Evolutionary conservation across 1,284 basidiomycete species (phyloP).

Genomic region (Microbotryomycetes sp.): DNA sequence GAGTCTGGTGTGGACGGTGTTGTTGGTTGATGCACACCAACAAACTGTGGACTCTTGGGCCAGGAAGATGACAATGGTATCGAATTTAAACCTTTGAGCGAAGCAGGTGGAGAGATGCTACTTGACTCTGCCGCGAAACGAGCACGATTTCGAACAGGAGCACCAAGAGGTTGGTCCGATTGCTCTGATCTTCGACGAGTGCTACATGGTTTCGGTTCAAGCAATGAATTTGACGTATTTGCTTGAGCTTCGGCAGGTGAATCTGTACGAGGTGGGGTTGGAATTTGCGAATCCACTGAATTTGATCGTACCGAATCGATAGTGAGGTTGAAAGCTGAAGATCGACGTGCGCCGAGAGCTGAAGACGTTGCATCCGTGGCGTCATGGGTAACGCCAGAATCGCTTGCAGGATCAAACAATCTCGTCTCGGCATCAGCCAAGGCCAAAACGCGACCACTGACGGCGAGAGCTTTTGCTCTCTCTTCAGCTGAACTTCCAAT

Average conservation of each 20-base stretch:
- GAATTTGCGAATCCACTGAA: not conserved
- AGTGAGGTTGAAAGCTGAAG: not conserved
- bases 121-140: not conserved
- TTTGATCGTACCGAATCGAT: not conserved
- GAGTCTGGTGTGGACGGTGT: not conserved
- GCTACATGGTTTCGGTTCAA: not conserved
- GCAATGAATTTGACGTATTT: not conserved
- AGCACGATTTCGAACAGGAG: not conserved
- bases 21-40: not conserved
- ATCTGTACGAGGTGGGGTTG: not conserved
- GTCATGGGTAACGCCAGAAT: not conserved
- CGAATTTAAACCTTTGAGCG: too few relatives aligned
- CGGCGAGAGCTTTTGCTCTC: slow-evolving; percentile 6
- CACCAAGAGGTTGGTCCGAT: not conserved
- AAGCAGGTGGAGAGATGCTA: not conserved
- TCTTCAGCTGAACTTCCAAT: slow-evolving; percentile 12
- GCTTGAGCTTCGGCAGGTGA: not conserved
- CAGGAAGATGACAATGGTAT: too few relatives aligned
- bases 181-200: not conserved
- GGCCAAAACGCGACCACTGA: not conserved
- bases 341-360: not conserved
- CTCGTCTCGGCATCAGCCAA: not conserved
- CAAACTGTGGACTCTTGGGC: not conserved
- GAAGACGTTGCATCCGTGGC: too few relatives aligned
- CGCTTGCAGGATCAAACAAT: not conserved